phyloP scores from a whole-genome alignment of 2,329 filamentous ascomycete species.

The Bipolaris gigantea region DNA sequence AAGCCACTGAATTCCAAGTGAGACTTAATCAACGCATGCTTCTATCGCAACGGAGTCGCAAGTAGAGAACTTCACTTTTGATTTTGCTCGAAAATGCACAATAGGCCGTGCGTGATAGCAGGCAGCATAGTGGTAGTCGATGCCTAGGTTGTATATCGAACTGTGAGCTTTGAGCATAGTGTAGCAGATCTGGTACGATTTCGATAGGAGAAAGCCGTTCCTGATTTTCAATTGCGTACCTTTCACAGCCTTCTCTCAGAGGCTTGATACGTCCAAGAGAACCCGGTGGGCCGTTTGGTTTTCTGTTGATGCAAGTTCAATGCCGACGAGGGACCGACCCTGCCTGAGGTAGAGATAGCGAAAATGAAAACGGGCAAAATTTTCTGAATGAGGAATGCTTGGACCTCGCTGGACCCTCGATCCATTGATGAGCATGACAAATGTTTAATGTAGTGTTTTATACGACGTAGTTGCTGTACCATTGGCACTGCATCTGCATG shows the following conservation, averaged over 20 bases:
- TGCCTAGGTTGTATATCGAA: background rate
- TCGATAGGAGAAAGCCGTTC: background rate
- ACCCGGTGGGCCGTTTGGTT: background rate
- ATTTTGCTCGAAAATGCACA: background rate
- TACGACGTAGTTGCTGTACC: no score
- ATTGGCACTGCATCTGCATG: background rate
- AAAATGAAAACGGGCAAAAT: background rate
- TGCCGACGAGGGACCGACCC: background rate
- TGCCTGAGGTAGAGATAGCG: background rate
- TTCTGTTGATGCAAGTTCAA: background rate
- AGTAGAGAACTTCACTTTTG: background rate
- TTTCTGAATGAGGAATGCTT: background rate
- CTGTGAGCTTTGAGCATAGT: background rate
- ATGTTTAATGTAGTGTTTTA: background rate
- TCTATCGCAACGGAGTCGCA: background rate
- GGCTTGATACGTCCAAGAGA: background rate
- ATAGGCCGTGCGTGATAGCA: background rate
- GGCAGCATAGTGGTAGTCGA: background rate
- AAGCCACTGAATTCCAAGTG: no score
- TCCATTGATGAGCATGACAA: background rate
- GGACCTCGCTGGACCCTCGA: background rate
- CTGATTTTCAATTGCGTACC: background rate
- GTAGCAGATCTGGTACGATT: background rate
- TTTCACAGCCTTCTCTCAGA: background rate
- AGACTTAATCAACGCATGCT: no score